Evolutionary conservation across 352 stramenopile genomes (phyloP).

Genomic region (Phytophthora sansomeana): DNA sequence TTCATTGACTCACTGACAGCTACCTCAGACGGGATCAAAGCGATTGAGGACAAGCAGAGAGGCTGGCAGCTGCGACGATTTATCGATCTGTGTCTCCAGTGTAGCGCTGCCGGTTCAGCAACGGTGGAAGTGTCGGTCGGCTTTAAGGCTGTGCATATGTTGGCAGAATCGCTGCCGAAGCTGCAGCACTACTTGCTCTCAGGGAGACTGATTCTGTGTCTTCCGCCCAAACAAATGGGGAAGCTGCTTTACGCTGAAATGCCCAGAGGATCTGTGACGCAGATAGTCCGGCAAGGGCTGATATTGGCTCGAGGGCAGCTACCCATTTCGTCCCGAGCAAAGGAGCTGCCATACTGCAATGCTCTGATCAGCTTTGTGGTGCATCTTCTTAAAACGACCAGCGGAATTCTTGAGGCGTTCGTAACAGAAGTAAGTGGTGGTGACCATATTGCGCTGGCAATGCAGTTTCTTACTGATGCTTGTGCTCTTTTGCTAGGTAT

Average conservation of each 20-base stretch:
- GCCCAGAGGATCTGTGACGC: slow-evolving; percentile 32
- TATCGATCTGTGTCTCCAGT: slow-evolving; percentile 60
- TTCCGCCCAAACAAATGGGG: slow-evolving; percentile 4
- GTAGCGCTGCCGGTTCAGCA: slow-evolving; percentile 5
- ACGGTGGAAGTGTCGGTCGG: slow-evolving; percentile 6
- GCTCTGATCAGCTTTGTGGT: slow-evolving; percentile 38
- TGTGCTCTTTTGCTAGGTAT: slow-evolving; percentile 36
- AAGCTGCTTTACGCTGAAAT: slow-evolving; percentile 40
- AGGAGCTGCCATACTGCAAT: slow-evolving; percentile 35
- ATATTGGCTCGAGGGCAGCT: slow-evolving; percentile 29
- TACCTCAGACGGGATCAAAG: slow-evolving; percentile 30
- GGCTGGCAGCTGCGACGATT: slow-evolving; percentile 52
- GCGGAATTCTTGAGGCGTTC: slow-evolving; percentile 35
- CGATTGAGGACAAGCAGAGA: slow-evolving; percentile 17
- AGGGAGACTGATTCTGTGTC: slow-evolving; percentile 23
- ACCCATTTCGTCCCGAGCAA: slow-evolving; percentile 22
- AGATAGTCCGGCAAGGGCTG: slow-evolving; percentile 36
- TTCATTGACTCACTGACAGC: slow-evolving; percentile 34
- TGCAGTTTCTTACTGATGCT: background rate
- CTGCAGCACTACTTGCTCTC: slow-evolving; percentile 48
- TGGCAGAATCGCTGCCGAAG: slow-evolving; percentile 33
- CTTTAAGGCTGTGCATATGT: slow-evolving; percentile 20
- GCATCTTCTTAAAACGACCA: slow-evolving; percentile 30
- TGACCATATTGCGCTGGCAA: background rate
- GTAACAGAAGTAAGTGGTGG: slow-evolving; percentile 36